phyloP scores from a whole-genome alignment of 2,329 filamentous ascomycete genomes.

The Orbilia javanica region DNA sequence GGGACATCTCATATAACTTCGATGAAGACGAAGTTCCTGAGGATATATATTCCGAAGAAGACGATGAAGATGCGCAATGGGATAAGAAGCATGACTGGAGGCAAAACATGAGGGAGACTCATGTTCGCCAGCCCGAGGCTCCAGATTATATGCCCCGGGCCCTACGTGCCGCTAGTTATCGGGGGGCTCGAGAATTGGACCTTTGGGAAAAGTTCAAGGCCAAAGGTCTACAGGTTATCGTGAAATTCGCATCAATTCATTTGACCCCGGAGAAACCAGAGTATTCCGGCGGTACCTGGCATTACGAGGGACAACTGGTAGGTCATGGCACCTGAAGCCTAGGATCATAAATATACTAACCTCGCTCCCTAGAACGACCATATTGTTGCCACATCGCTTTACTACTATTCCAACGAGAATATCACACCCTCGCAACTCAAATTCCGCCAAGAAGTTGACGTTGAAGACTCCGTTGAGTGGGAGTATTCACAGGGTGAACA shows the following conservation, averaged over 20 bases:
- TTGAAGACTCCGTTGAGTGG: conserved; percentile 56
- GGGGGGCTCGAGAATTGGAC: not conserved
- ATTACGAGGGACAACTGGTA: conserved; percentile 69
- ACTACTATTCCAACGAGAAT: conserved; percentile 74
- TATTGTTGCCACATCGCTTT: conserved; percentile 74
- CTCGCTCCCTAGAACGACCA: conserved; percentile 70
- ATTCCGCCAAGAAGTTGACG: conserved; percentile 68
- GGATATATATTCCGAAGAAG: conserved; percentile 22
- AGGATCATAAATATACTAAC: not conserved
- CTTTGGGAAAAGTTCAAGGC: conserved; percentile 62
- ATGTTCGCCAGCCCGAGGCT: conserved; percentile 55
- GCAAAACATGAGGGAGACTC: conserved; percentile 35
- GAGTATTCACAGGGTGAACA: conserved; percentile 64
- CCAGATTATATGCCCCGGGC: conserved; percentile 60
- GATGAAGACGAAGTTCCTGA: conserved; percentile 59
- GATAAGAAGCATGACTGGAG: conserved; percentile 54
- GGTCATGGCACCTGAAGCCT: no score
- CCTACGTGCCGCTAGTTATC: not conserved
- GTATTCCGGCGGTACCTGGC: conserved; percentile 71
- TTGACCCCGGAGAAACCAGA: conserved; percentile 72
- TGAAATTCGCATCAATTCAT: conserved; percentile 74
- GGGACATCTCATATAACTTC: conserved; percentile 62
- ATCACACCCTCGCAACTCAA: conserved; percentile 69
- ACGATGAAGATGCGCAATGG: conserved; percentile 37
- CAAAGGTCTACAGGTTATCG: conserved; percentile 72